Evolutionary conservation across 768 basidiomycete species (phyloP), one percentile per base, ranked within the genome.

Genomic region (Hysterangium stoloniferum): DNA sequence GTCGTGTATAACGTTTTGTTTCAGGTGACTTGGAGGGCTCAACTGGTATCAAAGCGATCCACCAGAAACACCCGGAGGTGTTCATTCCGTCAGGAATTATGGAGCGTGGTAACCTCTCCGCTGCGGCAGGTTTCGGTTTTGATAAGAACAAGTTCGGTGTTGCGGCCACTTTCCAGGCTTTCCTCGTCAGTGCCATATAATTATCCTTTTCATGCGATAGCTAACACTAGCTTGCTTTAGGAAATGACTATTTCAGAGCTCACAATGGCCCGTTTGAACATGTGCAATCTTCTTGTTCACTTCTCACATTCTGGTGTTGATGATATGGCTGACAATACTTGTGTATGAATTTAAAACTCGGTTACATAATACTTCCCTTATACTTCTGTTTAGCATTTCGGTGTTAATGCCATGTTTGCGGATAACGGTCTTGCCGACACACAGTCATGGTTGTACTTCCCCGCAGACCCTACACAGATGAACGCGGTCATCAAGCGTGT

Each of bases 261-360:
- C 45, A 92, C 90, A 9, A 93, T 92, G 90, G 90, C 90, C n/a
- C 78, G 90, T 47, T 66, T 93, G 63, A 93, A 93, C 66, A 75
- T 85, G 58, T 86, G 86, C 72, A 93, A 92, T 61, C 82, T 92
- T 7, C 76, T 93, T 20, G 83, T 75, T 59, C 90, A 93, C 68
- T 93, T 91, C 71, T 91, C 88, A 20, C 90, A 93, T 67, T 83
- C 88, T 20, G 90, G 89, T 55, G 80, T 60, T 22, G 61, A 52
- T 32, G 55, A 71, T 62, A 80, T 81, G 74, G 78, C 76, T 1
- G 78, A 77, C 59, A 76, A 73, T 64, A 74, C 72, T 15, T 76
- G 76, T 58, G 52, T 52, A 32, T 27, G 52, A 46, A 9, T 38
- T 32, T 28, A 19, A 31, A 4, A 12, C 31, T 25, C 12, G 25